These are phyloP conservation scores for Sideroxylon spinosum DNA, from an alignment of 179 eudicot genomes.

Conservation along the genomic window DNA sequence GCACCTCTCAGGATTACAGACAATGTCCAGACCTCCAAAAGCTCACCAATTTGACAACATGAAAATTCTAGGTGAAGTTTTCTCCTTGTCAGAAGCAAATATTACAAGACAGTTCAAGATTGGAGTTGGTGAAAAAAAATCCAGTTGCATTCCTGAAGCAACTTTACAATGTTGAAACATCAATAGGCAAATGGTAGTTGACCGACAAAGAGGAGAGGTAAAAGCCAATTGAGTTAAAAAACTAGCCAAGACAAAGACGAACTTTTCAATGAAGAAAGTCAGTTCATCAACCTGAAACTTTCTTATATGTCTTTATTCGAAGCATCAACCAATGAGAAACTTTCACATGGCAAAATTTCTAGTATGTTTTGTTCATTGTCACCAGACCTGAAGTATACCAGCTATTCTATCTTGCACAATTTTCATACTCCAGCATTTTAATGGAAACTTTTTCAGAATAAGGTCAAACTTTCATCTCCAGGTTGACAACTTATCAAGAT, in stretches of 20 bases:
- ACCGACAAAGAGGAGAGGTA: neutral
- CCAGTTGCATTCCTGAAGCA: constrained; percentile 11
- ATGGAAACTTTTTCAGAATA: neutral
- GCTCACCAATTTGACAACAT: neutral
- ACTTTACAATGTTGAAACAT: constrained; percentile 7
- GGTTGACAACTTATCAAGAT: neutral
- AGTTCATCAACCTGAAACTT: constrained; percentile 3
- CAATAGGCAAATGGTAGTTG: neutral
- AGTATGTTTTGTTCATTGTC: neutral
- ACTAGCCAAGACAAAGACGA: constrained; percentile 6
- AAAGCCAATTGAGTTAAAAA: constrained; percentile 3
- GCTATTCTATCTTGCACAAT: constrained; percentile 7
- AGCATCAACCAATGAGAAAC: neutral
- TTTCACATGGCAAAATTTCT: constrained; percentile 9
- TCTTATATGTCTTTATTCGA: neutral
- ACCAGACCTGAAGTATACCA: constrained; percentile 15
- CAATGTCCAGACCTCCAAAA: constrained; percentile 10
- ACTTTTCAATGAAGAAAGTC: neutral
- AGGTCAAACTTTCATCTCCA: constrained; percentile 1
- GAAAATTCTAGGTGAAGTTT: neutral
- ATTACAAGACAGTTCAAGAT: neutral
- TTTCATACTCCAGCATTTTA: constrained; percentile 7
- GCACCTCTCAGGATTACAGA: constrained; percentile 10
- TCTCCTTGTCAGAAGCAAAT: constrained; percentile 7
- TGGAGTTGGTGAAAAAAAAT: constrained; percentile 6